Conservation (phyloP, 371 early-diverging fungal genomes). For the Caulochytrium protostelioides region DNA sequence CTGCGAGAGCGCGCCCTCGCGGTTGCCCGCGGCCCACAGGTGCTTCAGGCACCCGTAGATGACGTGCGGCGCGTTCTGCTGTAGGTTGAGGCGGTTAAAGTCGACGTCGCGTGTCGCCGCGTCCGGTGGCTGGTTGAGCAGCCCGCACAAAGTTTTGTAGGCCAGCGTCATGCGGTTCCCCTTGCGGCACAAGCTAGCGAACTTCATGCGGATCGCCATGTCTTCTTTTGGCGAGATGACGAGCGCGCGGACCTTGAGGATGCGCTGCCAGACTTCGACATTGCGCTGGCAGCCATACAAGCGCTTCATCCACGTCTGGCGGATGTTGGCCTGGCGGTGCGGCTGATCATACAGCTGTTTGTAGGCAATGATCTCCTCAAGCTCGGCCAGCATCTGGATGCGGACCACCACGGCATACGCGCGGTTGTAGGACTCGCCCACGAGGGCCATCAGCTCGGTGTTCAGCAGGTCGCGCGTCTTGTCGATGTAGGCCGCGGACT, state of each 20-base stretch:
- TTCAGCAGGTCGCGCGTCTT: constrained; percentile 70
- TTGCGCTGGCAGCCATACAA: constrained; percentile 78
- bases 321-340: constrained; percentile 52
- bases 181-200: constrained; percentile 82
- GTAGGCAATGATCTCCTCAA: constrained; percentile 86
- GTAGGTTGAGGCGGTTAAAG: constrained; percentile 9
- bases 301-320: constrained; percentile 70
- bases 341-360: constrained; percentile 60
- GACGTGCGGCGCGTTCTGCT: constrained; percentile 43
- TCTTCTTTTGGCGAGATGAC: constrained; percentile 77
- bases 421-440: constrained; percentile 85
- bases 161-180: constrained; percentile 61
- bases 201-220: constrained; percentile 87
- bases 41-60: constrained; percentile 87
- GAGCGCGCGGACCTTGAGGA: constrained; percentile 68
- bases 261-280: constrained; percentile 87
- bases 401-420: constrained; percentile 74
- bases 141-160: constrained; percentile 46
- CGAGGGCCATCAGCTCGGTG: constrained; percentile 64
- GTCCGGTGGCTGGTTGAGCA: too few relatives aligned
- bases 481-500: constrained; percentile 54
- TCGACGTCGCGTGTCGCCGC: constrained; percentile 14
- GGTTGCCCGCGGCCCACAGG: constrained; percentile 62
- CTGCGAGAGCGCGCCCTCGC: constrained; percentile 13
- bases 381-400: constrained; percentile 88